Evolutionary conservation across 768 basidiomycete genomes (phyloP), one percentile per base, ranked within the genome.

Genomic region (Agaricus subrufescens): DNA sequence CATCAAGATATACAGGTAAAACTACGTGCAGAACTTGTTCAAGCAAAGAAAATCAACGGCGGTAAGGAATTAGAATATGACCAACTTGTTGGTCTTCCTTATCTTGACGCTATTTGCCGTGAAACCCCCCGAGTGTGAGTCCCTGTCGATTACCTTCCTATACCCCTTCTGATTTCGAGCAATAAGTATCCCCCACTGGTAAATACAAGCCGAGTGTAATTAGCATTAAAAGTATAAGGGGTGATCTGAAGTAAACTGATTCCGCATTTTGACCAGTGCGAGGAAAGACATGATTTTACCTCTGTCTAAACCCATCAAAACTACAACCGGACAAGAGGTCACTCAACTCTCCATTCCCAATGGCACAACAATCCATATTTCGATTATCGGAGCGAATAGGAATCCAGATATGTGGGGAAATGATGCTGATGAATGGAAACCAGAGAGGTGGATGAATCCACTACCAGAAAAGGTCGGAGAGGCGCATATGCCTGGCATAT

Each of bases 391-490:
- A 42, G 72, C 70, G 3, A 80, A 80, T 56, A 63, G 69, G 0
- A 70, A 71, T 46, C 67, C 66, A n/a, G 67, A 68, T 9, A 59
- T 80, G 15, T 82, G 78, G 79, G 80, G 79, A 11, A 68, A 71
- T 3, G 79, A 81, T 57, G 74, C 75, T 1, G 39, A 66, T 12
- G 73, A 78, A 56, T 80, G 76, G 71, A 79, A 75, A 46, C 79
- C 79, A 0, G 77, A 80, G 56, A 63, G 80, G 19, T 82, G 80
- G 80, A 61, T 80, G 3, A 62, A 62, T 2, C 63, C 56, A 31
- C 58, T 66, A 15, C 66, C 63, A 1, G 59, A 66, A 4, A 57
- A 61, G 26, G 61, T 75, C 8, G 58, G 56, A 2, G 63, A 68
- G n/a, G 72, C 72, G 3, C 70, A 67, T 10, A 59, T 78, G 9